Evolutionary conservation across 129 eudicot genomes (phyloP), one percentile per base, ranked within the genome.

Genomic region (Glebionis coronaria): DNA sequence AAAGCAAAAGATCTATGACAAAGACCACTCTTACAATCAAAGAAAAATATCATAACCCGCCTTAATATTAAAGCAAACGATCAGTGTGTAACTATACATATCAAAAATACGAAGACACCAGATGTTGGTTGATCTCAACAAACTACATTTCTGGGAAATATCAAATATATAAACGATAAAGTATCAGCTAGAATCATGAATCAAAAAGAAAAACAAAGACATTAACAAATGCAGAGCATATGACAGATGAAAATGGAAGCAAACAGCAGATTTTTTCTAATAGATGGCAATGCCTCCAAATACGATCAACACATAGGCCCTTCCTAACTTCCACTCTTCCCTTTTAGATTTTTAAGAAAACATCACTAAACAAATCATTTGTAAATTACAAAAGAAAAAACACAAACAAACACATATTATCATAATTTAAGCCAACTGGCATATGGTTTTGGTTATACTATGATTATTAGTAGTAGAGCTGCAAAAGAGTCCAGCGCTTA

Each of bases 271-370:
- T 44, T n/a, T 40, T n/a, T 54, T n/a, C 14, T 42, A 56, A 69
- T 70, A 44, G 15, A 35, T 53, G 44, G 56, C 56, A 44, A 40
- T 15, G 66, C 74, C 74, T 56, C 74, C 63, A 23, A 44, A 57
- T 46, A 54, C 56, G 11, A 38, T 5, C 19, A 68, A 14, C 44
- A 50, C 65, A 73, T 73, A 65, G 72, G 71, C 78, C 78, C 70
- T 63, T 25, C 63, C 47, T 10, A 35, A 12, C 77, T 63, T 62
- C 62, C 65, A 69, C 66, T 35, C 66, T 44, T 47, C 67, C 47
- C 46, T 25, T 62, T 49, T 14, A 72, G 42, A 10, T 44, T 47
- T 16, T 55, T 55, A 65, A 56, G 66, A 74, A 74, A 40, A 61
- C 54, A 52, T 21, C 45, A 65, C 61, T 56, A 74, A 73, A 40